Conservation (phyloP, 768 basidiomycete species). For the Leucocoprinus sp. region DNA sequence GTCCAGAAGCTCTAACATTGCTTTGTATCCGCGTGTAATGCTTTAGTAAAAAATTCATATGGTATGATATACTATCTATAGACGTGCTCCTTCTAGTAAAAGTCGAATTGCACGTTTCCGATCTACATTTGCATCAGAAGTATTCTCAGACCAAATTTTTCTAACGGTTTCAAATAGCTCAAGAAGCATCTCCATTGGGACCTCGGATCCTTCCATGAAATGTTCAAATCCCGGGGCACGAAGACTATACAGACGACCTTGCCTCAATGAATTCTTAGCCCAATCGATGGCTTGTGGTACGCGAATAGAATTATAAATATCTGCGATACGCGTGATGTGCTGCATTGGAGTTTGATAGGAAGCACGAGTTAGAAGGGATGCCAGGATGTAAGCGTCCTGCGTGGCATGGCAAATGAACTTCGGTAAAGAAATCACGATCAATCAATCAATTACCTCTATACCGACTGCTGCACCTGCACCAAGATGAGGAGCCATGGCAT, state of each 20-base stretch:
- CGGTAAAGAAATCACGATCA: slow-evolving; percentile 12
- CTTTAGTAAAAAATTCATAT: too few relatives aligned
- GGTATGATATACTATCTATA: neutral
- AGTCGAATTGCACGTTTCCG: slow-evolving; percentile 14
- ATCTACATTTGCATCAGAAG: slow-evolving; percentile 19
- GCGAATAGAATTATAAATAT: slow-evolving; percentile 21
- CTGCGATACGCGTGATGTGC: slow-evolving; percentile 13
- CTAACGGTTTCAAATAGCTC: slow-evolving; percentile 15
- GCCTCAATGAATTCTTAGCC: slow-evolving; percentile 10
- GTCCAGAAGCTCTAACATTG: too few relatives aligned
- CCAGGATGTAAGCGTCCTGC: slow-evolving; percentile 38
- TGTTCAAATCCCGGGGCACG: slow-evolving; percentile 20
- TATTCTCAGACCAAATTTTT: slow-evolving; percentile 20
- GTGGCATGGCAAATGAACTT: slow-evolving; percentile 17
- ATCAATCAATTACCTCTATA: slow-evolving; percentile 27
- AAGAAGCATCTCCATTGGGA: slow-evolving; percentile 16
- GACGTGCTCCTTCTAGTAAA: neutral
- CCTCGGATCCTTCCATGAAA: slow-evolving; percentile 20
- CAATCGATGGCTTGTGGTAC: slow-evolving; percentile 20
- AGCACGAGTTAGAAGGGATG: slow-evolving; percentile 31
- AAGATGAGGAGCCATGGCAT: slow-evolving; percentile 40
- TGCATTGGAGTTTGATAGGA: slow-evolving; percentile 15
- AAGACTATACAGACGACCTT: slow-evolving; percentile 11
- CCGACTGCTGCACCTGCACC: slow-evolving; percentile 43
- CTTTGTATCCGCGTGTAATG: too few relatives aligned